phyloP scores from a whole-genome alignment of 2,329 filamentous ascomycete species.

The Trichoderma sp. region DNA sequence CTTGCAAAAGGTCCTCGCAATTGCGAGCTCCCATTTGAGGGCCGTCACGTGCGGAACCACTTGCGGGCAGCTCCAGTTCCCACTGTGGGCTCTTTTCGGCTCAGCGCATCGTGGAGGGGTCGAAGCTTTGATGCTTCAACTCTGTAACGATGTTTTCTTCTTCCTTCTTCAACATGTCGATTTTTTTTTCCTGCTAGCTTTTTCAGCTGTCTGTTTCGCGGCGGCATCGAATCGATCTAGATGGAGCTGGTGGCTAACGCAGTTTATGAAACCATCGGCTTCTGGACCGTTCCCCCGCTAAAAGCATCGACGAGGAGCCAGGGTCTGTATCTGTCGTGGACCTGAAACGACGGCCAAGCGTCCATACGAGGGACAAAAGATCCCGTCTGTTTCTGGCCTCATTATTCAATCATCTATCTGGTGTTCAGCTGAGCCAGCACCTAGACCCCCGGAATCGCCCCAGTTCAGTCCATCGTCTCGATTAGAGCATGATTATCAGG shows the following conservation, averaged over 20 bases:
- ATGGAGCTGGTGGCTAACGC: background rate
- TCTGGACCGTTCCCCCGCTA: background rate
- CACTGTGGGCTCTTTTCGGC: constrained; percentile 21
- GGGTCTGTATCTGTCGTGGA: background rate
- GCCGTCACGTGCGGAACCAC: constrained; percentile 24
- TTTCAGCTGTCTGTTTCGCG: background rate
- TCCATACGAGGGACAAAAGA: background rate
- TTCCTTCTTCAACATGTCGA: background rate
- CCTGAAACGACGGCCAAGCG: constrained; percentile 14
- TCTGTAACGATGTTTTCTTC: background rate
- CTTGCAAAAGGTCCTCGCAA: constrained; percentile 21
- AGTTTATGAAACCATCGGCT: constrained; percentile 15
- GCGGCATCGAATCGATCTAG: background rate
- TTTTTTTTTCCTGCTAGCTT: background rate
- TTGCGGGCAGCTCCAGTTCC: background rate
- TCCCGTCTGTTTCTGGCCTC: background rate
- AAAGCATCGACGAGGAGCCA: background rate
- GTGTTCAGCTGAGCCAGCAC: background rate
- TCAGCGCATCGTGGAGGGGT: constrained; percentile 1
- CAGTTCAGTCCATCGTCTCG: background rate
- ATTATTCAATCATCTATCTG: background rate
- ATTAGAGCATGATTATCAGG: background rate
- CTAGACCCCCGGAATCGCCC: background rate
- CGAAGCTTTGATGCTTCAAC: background rate
- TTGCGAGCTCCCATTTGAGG: constrained; percentile 22